Conservation (phyloP, 352 stramenopile species). For the Globisporangium recalcitrans region DNA sequence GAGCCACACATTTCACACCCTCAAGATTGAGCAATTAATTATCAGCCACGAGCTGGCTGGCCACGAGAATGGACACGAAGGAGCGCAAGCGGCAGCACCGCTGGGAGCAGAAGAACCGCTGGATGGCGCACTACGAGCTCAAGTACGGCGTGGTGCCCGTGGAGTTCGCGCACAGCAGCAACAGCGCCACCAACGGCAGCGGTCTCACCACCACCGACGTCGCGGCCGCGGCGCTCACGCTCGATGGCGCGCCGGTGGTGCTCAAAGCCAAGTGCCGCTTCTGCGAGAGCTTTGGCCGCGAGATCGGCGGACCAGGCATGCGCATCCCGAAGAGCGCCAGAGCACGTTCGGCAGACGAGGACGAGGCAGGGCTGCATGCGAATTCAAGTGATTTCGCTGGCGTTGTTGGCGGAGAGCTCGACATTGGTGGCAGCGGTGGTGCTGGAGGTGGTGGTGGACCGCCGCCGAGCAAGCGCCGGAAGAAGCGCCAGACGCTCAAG, state of each 20-base stretch:
- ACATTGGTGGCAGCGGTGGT: background rate
- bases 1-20: too few species aligned
- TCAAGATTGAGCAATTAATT: background rate
- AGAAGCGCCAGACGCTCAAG: conserved; percentile 59
- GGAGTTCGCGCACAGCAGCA: conserved; percentile 24
- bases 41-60: too few species aligned
- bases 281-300: conserved; percentile 50
- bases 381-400: conserved; percentile 16
- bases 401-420: background rate
- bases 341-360: background rate
- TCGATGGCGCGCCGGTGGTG: conserved; percentile 24
- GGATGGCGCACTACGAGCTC: conserved; percentile 56
- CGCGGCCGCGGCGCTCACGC: conserved; percentile 5
- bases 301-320: conserved; percentile 8
- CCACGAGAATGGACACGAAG: conserved; percentile 25
- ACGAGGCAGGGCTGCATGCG: conserved; percentile 5
- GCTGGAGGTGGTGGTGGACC: background rate
- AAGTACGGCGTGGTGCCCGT: conserved; percentile 54
- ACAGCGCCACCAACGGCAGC: conserved; percentile 6
- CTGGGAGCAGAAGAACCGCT: conserved; percentile 64
- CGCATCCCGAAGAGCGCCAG: background rate
- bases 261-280: conserved; percentile 55
- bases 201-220: background rate
- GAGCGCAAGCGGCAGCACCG: conserved; percentile 51
- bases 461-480: conserved; percentile 30